Conservation (phyloP, 257 asterid genomes). For the Solanum sitiens region DNA sequence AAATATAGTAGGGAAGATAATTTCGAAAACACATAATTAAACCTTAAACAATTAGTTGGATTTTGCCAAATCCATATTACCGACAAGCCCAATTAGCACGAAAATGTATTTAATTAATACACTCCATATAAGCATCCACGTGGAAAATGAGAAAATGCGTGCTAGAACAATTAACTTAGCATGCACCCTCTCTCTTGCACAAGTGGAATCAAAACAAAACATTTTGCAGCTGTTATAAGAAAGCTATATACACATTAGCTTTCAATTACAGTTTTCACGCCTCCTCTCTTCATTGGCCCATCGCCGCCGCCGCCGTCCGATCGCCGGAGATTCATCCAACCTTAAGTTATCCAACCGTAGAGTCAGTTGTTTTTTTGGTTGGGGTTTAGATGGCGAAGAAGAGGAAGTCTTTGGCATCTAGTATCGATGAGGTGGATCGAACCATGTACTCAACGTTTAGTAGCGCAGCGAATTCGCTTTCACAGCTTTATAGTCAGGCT, state of each 20-base stretch:
- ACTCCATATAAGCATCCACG: not conserved
- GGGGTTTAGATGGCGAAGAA: constrained; percentile 6
- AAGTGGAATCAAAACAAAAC: not conserved
- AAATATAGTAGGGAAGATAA: too few species aligned
- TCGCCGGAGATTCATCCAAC: not conserved
- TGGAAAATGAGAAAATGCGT: not conserved
- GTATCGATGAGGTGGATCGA: constrained; percentile 13
- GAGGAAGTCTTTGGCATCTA: constrained; percentile 8
- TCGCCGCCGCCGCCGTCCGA: not conserved
- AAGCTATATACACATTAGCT: not conserved
- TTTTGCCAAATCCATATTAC: not conserved
- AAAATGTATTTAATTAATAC: not conserved
- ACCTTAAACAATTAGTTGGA: not conserved
- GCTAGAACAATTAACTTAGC: not conserved
- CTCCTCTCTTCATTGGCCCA: not conserved
- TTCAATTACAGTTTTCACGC: not conserved
- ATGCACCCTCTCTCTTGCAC: not conserved
- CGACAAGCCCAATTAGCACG: not conserved
- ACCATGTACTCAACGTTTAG: constrained; percentile 10
- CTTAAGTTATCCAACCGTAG: not conserved
- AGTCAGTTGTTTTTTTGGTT: not conserved
- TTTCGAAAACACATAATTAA: not conserved
- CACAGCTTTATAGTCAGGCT: constrained; percentile 12
- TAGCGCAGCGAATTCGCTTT: constrained; percentile 8
- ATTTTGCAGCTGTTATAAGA: not conserved